Conservation (phyloP, 345 rosid genomes). For the Eucalyptus melliodora region DNA sequence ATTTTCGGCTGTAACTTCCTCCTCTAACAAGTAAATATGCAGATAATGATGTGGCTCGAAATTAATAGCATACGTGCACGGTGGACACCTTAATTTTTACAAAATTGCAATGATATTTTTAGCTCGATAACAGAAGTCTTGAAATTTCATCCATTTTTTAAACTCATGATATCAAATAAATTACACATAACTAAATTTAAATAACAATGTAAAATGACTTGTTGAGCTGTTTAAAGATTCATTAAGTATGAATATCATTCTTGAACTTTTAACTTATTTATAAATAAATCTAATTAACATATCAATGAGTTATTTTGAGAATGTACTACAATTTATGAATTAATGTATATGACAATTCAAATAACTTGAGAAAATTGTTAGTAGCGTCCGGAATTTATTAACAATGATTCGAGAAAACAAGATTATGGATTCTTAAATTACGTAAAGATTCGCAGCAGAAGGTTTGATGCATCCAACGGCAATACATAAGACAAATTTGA, state of each 20-base stretch:
- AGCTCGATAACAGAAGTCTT: accelerated
- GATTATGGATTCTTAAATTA: accelerated
- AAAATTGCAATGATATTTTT: not conserved
- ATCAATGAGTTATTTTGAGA: accelerated
- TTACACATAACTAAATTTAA: not conserved
- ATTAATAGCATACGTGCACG: accelerated
- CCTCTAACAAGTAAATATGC: not conserved
- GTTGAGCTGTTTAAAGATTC: no score
- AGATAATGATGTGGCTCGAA: not conserved
- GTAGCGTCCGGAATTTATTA: accelerated
- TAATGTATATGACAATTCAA: accelerated
- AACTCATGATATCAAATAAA: accelerated
- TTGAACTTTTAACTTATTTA: no score
- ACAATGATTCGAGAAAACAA: accelerated
- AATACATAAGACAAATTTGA: not conserved
- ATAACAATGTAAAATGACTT: not conserved
- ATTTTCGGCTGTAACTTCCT: not conserved
- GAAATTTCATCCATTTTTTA: not conserved
- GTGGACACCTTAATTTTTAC: not conserved
- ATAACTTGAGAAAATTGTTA: not conserved
- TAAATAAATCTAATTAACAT: not conserved
- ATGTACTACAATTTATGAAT: not conserved
- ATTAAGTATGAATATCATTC: no score
- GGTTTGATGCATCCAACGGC: accelerated
- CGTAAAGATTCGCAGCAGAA: accelerated